These are phyloP conservation scores for Aspergillus carlsbadensis DNA, from an alignment of 495 filamentous ascomycete species.

Conservation along the genomic window DNA sequence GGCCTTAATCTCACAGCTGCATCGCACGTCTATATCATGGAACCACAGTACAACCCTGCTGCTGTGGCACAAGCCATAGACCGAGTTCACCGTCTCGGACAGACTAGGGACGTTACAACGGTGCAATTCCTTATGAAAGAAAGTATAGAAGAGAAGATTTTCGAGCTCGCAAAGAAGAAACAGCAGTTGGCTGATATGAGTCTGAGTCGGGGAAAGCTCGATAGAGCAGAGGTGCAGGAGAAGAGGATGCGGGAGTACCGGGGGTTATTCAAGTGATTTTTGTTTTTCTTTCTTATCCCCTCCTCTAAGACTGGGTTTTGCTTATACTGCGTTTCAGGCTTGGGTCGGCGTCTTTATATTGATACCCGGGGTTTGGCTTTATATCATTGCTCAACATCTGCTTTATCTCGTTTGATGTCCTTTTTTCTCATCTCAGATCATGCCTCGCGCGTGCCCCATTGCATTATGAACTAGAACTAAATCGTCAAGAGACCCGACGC, in stretches of 20 bases:
- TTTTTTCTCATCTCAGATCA: neutral
- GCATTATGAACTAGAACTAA: conserved; percentile 3
- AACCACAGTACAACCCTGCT: conserved; percentile 95
- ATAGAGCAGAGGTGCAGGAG: conserved; percentile 72
- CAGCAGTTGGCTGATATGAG: conserved; percentile 80
- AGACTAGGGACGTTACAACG: conserved; percentile 78
- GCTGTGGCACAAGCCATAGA: conserved; percentile 93
- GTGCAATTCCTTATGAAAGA: conserved; percentile 82
- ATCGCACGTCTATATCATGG: conserved; percentile 91
- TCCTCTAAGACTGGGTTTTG: neutral
- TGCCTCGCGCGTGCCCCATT: neutral
- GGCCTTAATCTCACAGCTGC: conserved; percentile 88
- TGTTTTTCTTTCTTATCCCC: conserved; percentile 2
- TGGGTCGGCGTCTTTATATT: neutral
- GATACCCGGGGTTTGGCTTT: conserved; percentile 3
- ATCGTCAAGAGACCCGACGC: neutral
- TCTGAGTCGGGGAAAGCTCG: conserved; percentile 69
- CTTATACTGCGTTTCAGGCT: neutral
- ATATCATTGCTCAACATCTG: neutral
- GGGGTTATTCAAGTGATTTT: conserved; percentile 70
- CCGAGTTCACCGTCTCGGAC: conserved; percentile 89
- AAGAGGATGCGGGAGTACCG: conserved; percentile 77
- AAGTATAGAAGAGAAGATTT: conserved; percentile 94
- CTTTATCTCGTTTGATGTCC: too few relatives aligned
- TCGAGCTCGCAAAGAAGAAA: conserved; percentile 87